Base-by-base conservation (phyloP, 352 stramenopile genomes). In the Phytophthora aleatoria region DNA sequence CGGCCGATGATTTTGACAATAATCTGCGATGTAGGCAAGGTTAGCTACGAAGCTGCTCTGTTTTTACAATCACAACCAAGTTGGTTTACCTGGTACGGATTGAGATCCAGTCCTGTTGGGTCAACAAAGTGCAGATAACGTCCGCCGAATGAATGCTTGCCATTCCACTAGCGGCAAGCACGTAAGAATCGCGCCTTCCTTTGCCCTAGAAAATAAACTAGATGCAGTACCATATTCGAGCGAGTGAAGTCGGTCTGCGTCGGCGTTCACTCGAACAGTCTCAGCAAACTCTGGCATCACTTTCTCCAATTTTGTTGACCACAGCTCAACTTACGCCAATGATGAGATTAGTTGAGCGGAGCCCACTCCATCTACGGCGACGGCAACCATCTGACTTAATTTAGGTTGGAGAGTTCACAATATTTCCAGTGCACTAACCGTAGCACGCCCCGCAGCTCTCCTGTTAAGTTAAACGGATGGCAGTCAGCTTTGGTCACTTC, bases 161-260 rank as follows among this genome's bases (percentile, higher is more conserved):
- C 85, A 3, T 77, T 92, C 79, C 75, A 92, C 82, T 94, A 52
- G 11, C 55, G 41, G 15, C 30, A 66, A 54, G 6, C 50, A 39
- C n/a, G 27, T 28, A 30, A 36, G 16, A 2, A 39, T 44, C 26
- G 16, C 11, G 3, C 27, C 3, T 35, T 15, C 1, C 27, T 43
- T 45, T 36, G 11, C 6, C 5, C 48, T 53, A 50, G 26, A 31
- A 54, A 42, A 31, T 47, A 36, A 49, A 56, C 5, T 47, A 5
- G 8, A 42, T 43, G 24, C 2, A 52, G 44, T 67, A 89, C 83
- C 65, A 69, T 83, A 55, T 94, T 94, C 55, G 78, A 91, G 49
- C 86, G 84, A 16, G 83, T 94, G 56, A 81, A 92, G 73, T 94
- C 83, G 44, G 92, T 77, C 81, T 90, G 45, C n/a, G 35, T 55